Evolutionary conservation across 768 basidiomycete genomes (phyloP).

Genomic region (Suillus sp.): DNA sequence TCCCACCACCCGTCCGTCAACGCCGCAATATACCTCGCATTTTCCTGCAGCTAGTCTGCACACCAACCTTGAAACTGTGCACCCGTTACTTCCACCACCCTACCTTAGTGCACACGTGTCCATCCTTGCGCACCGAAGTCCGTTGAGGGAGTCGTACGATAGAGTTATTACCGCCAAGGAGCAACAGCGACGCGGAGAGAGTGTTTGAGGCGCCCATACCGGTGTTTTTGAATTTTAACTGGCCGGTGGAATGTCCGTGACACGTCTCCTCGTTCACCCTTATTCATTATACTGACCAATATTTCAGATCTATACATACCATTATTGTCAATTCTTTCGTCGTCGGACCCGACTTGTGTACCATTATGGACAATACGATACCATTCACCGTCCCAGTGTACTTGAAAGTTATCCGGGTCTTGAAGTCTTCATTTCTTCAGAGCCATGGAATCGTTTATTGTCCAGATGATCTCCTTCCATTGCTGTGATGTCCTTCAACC

Average conservation of each 20-base stretch:
- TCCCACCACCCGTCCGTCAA: constrained; percentile 40
- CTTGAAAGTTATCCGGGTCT: neutral
- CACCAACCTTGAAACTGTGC: constrained; percentile 58
- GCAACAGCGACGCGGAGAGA: constrained; percentile 26
- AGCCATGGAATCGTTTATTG: neutral
- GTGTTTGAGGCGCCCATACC: neutral
- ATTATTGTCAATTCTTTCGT: constrained; percentile 25
- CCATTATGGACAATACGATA: neutral
- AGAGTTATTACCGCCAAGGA: constrained; percentile 62
- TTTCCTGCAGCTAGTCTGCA: constrained; percentile 66
- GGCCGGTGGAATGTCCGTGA: constrained; percentile 7
- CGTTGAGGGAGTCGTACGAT: constrained; percentile 71
- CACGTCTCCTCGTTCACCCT: constrained; percentile 2
- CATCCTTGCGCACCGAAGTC: constrained; percentile 62
- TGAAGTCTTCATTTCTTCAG: neutral
- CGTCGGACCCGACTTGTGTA: constrained; percentile 20
- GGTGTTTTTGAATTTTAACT: neutral
- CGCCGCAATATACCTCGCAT: constrained; percentile 53
- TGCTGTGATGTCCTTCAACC: neutral
- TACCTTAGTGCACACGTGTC: constrained; percentile 74
- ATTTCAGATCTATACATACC: constrained; percentile 26
- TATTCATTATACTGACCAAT: constrained; percentile 3
- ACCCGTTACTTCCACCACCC: constrained; percentile 71
- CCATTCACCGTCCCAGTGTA: neutral
- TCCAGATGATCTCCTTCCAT: neutral